A percentile compares a stretch with the other conserved stretches of the same genome.
Evolutionary conservation across 148 eudicot genomes (phyloP).

Genomic region (Vaccinium myrtillus): DNA sequence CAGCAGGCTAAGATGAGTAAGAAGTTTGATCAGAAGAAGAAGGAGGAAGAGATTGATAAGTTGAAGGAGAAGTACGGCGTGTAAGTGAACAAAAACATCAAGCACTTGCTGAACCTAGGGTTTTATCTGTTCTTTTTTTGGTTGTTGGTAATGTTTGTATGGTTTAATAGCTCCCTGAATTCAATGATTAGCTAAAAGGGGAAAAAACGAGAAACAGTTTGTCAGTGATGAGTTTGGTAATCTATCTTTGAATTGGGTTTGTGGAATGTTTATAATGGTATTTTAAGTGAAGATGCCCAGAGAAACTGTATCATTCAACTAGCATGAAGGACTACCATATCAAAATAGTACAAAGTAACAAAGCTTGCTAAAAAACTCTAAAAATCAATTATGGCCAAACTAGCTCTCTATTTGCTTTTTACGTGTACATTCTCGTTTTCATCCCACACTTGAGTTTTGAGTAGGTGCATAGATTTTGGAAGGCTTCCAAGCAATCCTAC

Average conservation of each 20-base stretch:
- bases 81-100: too few species aligned
- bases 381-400: too few species aligned
- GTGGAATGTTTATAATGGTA: not conserved
- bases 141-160: too few species aligned
- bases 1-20: constrained; percentile 84
- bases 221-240: not conserved
- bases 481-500: not conserved
- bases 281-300: not conserved
- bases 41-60: constrained; percentile 65
- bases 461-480: not conserved
- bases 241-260: not conserved
- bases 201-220: not conserved
- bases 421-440: too few species aligned
- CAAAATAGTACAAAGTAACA: too few species aligned
- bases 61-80: constrained; percentile 84
- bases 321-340: too few species aligned
- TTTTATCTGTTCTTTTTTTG: too few species aligned
- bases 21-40: constrained; percentile 74
- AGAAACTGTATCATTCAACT: too few species aligned
- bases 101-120: too few species aligned
- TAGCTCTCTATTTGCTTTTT: too few species aligned
- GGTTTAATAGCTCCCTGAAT: not conserved
- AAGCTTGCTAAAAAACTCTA: too few species aligned
- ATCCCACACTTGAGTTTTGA: not conserved
- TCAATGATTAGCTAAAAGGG: not conserved